Base-by-base conservation (phyloP, 345 rosid species). In the Gossypium sturtianum region DNA sequence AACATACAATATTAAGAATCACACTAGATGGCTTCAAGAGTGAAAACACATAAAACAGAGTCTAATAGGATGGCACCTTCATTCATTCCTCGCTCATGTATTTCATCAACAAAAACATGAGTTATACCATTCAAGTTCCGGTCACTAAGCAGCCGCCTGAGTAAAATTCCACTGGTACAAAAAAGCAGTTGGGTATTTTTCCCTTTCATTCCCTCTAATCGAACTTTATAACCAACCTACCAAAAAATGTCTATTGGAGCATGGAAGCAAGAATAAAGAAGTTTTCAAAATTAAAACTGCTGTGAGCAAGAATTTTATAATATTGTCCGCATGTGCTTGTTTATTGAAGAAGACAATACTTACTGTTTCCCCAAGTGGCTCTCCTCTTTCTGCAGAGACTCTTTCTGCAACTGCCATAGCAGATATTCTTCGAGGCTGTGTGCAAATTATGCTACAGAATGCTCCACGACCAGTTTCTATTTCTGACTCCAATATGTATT, bases 401-500 rank as follows among this genome's bases (percentile, higher is more conserved):
- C 98, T 95, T 60, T 95, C 99, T 20, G 99, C 44, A 83, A 95
- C 99, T 71, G 99, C 80, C 94, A 95, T 91, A 56, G 98, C 99
- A 76, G 99, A 91, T 82, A 95, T 95, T 85, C 99, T 89, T 78
- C 98, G 86, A 75, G 99, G 99, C 83, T 95, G 99, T 12, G 99
- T 93, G 79, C 99, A 95, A 64, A 95, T 91, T 73, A 95, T 95
- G 88, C 84, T 91, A 78, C 99, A 95, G 81, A 90, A 90, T 79
- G 97, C 98, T 80, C 99, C 99, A 61, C 98, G 94, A n/a, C 97
- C 99, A 82, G 94, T 90, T 81, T 95, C 98, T 76, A 93, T 89
- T 85, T 95, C 97, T 59, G 99, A 93, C 84, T 95, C 99, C 78
- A 95, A 82, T 74, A 93, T 83, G 74, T 91, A 95, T 65, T 95